A percentile compares a stretch with the other conserved stretches of the same genome.
Evolutionary conservation across 768 basidiomycete species (phyloP).

Genomic region (Leccinum variicolor): DNA sequence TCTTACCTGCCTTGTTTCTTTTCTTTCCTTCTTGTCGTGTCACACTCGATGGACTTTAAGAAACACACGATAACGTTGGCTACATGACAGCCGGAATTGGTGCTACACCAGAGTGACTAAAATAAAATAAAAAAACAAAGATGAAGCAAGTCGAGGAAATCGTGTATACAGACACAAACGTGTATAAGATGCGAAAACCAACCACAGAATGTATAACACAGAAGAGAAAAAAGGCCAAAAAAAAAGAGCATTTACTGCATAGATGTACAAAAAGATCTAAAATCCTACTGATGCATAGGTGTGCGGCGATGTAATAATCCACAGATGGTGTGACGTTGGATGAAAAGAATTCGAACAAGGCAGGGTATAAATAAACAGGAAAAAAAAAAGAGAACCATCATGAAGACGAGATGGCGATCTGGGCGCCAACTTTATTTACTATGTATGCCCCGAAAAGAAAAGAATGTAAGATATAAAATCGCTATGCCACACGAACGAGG

Average conservation of each 20-base stretch:
- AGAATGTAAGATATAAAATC: conserved; percentile 1
- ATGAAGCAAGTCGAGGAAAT: not conserved
- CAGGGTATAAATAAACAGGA: conserved; percentile 3
- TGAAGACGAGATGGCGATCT: not conserved
- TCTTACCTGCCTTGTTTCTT: conserved; percentile 4
- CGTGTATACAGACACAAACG: conserved; percentile 18
- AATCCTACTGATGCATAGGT: conserved; percentile 23
- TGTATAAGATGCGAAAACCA: not conserved
- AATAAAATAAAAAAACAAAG: conserved; percentile 2
- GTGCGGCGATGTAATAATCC: conserved; percentile 7
- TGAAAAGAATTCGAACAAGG: not conserved
- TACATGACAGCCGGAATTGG: conserved; percentile 13
- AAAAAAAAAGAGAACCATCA: not conserved
- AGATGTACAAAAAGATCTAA: conserved; percentile 17
- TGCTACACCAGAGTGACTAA: conserved; percentile 22
- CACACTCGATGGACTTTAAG: not conserved
- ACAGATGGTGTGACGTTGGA: not conserved
- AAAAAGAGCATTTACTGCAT: conserved; percentile 4
- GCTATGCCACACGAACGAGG: conserved; percentile 12
- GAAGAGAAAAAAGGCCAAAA: conserved; percentile 1
- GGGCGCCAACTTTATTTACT: not conserved
- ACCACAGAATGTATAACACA: conserved; percentile 12
- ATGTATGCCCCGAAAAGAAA: not conserved
- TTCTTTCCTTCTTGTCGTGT: not conserved
- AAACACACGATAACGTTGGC: conserved; percentile 5